Evolutionary conservation across 1,284 basidiomycete species (phyloP).

Genomic region (Cutaneotrichosporon cutaneum): DNA sequence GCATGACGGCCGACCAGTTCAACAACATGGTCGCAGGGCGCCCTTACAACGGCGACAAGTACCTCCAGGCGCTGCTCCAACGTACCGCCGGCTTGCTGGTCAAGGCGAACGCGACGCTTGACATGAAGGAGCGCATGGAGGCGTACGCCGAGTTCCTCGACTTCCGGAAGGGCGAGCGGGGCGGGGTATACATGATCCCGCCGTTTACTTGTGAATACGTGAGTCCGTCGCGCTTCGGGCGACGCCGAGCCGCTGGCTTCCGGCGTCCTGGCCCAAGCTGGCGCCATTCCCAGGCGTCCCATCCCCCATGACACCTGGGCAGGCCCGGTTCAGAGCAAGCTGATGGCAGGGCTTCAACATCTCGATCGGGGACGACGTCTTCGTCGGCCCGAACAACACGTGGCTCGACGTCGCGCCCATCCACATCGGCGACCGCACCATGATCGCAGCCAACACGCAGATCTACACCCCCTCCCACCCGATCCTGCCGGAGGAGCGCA

Average conservation of each 20-base stretch:
- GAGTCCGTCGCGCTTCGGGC: conserved; percentile 19
- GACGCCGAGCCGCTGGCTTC: no score
- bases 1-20: conserved; percentile 3
- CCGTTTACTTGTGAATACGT: conserved; percentile 49
- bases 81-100: conserved; percentile 22
- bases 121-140: conserved; percentile 28
- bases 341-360: conserved; percentile 48
- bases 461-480: conserved; percentile 54
- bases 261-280: no score
- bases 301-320: no score
- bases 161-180: conserved; percentile 14
- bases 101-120: conserved; percentile 30
- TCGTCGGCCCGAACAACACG: conserved; percentile 44
- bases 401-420: conserved; percentile 49
- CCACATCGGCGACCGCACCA: conserved; percentile 47
- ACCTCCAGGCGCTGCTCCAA: conserved; percentile 32
- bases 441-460: conserved; percentile 52
- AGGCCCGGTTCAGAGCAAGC: no score
- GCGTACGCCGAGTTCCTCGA: conserved; percentile 29
- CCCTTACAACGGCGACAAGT: conserved; percentile 41
- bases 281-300: no score
- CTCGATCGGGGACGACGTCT: conserved; percentile 43
- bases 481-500: conserved; percentile 50
- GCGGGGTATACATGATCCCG: conserved; percentile 18
- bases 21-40: conserved; percentile 35